Conservation (phyloP, 805 yeast genomes). For the Cyberlindnera mycetangii region DNA sequence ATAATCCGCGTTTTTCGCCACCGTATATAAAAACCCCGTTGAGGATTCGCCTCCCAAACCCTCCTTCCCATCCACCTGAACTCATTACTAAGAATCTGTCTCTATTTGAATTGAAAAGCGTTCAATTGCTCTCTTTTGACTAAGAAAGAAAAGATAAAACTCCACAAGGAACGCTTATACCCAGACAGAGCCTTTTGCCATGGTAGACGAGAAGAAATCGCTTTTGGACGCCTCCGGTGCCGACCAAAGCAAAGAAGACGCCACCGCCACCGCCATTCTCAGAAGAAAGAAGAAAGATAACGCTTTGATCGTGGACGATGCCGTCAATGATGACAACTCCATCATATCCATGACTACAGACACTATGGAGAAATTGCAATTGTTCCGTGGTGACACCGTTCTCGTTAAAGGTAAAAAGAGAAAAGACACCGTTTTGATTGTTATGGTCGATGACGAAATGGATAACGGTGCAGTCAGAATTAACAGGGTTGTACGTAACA, state of each 20-base stretch:
- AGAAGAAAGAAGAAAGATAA: conserved; percentile 98
- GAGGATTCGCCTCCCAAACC: conserved; percentile 8
- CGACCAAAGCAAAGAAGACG: conserved; percentile 52
- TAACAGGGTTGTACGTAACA: conserved; percentile 94
- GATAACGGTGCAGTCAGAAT: conserved; percentile 93
- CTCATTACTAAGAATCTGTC: not conserved
- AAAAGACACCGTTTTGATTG: conserved; percentile 95
- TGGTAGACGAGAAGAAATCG: conserved; percentile 37
- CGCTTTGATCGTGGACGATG: conserved; percentile 90
- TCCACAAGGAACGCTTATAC: not conserved
- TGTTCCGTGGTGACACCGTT: conserved; percentile 98
- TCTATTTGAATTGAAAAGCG: conserved; percentile 1
- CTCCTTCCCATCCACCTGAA: not conserved
- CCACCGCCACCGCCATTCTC: conserved; percentile 94
- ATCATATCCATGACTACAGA: conserved; percentile 92
- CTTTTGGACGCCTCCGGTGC: conserved; percentile 69
- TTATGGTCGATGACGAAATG: conserved; percentile 92
- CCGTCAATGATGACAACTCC: conserved; percentile 94
- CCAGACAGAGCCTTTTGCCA: conserved; percentile 7
- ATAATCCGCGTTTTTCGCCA: conserved; percentile 10
- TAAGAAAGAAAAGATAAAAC: too few relatives aligned
- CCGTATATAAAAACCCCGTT: conserved; percentile 9
- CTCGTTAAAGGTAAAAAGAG: conserved; percentile 97
- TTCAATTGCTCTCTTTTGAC: not conserved
- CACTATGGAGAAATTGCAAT: conserved; percentile 91